A percentile compares a stretch with the other conserved stretches of the same genome.
These are phyloP conservation scores for Amanita rimosa DNA, from an alignment of 768 basidiomycete genomes.

Conservation along the genomic window DNA sequence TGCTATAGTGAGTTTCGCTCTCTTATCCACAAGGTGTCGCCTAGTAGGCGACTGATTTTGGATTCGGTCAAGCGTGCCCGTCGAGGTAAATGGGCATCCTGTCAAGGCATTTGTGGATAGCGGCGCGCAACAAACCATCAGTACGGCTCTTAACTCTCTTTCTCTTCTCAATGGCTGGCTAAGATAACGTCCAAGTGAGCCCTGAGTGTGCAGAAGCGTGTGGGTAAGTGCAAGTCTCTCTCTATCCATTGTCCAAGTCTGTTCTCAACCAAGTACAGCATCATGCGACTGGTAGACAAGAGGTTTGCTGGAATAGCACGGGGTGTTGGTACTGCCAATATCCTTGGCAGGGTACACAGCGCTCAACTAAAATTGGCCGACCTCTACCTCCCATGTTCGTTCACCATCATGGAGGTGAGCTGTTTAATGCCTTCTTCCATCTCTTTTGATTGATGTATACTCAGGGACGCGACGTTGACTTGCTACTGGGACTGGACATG, in stretches of 20 bases:
- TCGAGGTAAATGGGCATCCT: conserved; percentile 85
- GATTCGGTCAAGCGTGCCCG: conserved; percentile 48
- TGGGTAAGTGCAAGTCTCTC: conserved; percentile 39
- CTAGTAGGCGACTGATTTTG: neutral
- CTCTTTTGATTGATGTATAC: neutral
- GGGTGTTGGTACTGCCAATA: conserved; percentile 91
- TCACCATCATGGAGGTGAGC: conserved; percentile 88
- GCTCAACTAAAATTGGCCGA: conserved; percentile 86
- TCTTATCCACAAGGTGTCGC: neutral
- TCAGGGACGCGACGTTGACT: conserved; percentile 84
- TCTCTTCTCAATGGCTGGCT: neutral
- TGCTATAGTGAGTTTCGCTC: conserved; percentile 75
- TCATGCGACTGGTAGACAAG: conserved; percentile 89
- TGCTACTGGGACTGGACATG: conserved; percentile 99
- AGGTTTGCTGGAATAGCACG: conserved; percentile 83
- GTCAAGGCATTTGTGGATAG: conserved; percentile 98
- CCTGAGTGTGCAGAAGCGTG: conserved; percentile 88
- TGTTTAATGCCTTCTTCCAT: neutral
- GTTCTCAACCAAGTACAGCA: conserved; percentile 26
- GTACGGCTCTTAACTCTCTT: conserved; percentile 24
- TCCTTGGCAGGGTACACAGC: conserved; percentile 88
- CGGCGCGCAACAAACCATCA: conserved; percentile 95
- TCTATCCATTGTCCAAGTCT: neutral
- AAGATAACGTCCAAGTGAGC: conserved; percentile 45
- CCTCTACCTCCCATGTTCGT: conserved; percentile 77